A percentile compares a stretch with the other conserved stretches of the same genome.
Conservation (phyloP, 1,284 basidiomycete genomes). For the Tylopilus orsonianus region DNA sequence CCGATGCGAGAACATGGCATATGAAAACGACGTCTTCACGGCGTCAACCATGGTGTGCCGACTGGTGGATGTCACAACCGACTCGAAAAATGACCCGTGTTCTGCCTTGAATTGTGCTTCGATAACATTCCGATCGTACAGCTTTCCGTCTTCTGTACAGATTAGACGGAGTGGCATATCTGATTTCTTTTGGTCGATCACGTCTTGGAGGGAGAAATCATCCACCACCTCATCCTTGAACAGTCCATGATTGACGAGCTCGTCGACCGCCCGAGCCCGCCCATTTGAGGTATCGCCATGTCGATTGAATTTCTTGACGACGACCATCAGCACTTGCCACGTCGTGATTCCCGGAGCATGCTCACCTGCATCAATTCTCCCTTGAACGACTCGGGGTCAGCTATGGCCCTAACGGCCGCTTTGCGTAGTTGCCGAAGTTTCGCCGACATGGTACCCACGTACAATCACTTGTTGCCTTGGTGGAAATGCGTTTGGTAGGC, state of each 20-base stretch:
- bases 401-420: neutral
- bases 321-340: neutral
- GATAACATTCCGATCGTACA: neutral
- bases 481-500: too few relatives aligned
- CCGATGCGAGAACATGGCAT: neutral
- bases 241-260: too few relatives aligned
- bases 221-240: neutral
- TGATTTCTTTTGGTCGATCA: neutral
- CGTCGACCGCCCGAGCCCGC: neutral
- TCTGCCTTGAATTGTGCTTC: neutral
- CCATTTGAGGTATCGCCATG: too few relatives aligned
- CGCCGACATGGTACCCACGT: neutral
- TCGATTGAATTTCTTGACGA: neutral
- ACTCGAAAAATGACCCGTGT: neutral
- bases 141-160: neutral
- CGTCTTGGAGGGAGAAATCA: neutral
- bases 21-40: neutral
- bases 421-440: neutral
- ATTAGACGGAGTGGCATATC: neutral
- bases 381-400: neutral
- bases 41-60: neutral
- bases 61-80: neutral
- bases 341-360: neutral
- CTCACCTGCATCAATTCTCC: neutral
- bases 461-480: too few relatives aligned